These are phyloP conservation scores for Hemerocallis citrina DNA, from an alignment of 106 monocot genomes.

Conservation along the genomic window DNA sequence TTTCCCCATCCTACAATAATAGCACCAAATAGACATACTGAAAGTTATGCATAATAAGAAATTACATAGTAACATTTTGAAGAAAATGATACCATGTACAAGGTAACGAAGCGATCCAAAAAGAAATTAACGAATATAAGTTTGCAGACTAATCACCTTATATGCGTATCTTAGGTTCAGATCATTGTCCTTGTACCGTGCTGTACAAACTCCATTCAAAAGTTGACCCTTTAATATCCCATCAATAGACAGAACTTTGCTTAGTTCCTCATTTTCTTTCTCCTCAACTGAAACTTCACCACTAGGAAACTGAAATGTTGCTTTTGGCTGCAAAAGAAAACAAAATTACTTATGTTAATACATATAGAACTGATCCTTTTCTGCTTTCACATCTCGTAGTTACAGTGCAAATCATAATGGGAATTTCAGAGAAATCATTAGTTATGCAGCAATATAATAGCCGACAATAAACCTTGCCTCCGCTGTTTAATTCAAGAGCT, in stretches of 20 bases:
- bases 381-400: too few species aligned
- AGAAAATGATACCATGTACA: not conserved
- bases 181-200: constrained; percentile 42
- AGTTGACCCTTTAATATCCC: constrained; percentile 57
- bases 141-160: constrained; percentile 42
- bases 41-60: not conserved
- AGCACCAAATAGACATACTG: not conserved
- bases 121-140: not conserved
- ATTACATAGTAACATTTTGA: not conserved
- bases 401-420: too few species aligned
- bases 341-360: not conserved
- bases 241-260: constrained; percentile 41
- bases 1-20: constrained; percentile 61
- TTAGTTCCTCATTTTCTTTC: constrained; percentile 24
- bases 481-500: too few species aligned
- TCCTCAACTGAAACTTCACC: constrained; percentile 78
- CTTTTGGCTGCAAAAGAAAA: constrained; percentile 56
- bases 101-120: constrained; percentile 2
- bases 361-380: not conserved
- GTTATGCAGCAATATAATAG: too few species aligned
- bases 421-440: too few species aligned
- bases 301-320: constrained; percentile 58
- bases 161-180: constrained; percentile 75
- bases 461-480: too few species aligned
- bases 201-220: constrained; percentile 66